Evolutionary conservation across 2,329 filamentous ascomycete genomes (phyloP).

Genomic region (Aureobasidium sp.): DNA sequence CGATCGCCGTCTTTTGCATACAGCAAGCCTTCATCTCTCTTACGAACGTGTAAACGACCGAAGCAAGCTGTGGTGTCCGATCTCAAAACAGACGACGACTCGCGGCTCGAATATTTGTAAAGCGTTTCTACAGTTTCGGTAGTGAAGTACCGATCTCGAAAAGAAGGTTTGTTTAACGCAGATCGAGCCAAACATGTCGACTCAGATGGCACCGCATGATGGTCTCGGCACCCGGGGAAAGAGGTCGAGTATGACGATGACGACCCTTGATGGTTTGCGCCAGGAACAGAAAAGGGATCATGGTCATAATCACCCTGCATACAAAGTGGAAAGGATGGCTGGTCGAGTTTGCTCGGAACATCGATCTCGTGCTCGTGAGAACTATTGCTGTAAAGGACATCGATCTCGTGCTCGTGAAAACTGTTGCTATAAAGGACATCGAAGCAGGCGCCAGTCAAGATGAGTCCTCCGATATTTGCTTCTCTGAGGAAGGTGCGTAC

Average conservation of each 20-base stretch:
- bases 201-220: slow-evolving; percentile 1
- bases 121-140: neutral
- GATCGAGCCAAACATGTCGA: neutral
- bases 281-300: neutral
- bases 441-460: neutral
- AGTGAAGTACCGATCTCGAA: neutral
- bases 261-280: neutral
- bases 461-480: slow-evolving; percentile 7
- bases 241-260: neutral
- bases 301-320: neutral
- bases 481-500: slow-evolving; percentile 5
- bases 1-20: neutral
- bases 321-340: neutral
- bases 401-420: neutral
- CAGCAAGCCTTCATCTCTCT: neutral
- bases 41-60: neutral
- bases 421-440: neutral
- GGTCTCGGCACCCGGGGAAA: slow-evolving; percentile 5
- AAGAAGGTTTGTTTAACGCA: slow-evolving; percentile 1
- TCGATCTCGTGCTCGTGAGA: neutral
- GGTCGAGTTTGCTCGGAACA: neutral
- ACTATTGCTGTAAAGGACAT: neutral
- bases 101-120: neutral
- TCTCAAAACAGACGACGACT: neutral
- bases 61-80: neutral